Evolutionary conservation across 768 basidiomycete genomes (phyloP), one percentile per base, ranked within the genome.

Genomic region (Strobilomyces dryophilus): DNA sequence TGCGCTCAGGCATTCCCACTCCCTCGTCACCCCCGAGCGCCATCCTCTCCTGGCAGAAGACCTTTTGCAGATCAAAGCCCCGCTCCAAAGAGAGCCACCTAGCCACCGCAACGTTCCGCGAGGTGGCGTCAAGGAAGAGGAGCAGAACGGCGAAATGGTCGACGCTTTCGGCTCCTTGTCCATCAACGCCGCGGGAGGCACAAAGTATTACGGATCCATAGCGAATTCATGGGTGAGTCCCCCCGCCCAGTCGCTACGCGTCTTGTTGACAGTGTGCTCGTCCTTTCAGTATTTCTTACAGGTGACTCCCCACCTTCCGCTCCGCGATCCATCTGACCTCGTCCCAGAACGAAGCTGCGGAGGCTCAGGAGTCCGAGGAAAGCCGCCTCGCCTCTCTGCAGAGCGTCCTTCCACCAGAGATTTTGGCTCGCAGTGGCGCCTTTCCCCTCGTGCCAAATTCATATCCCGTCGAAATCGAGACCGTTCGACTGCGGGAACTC

Each of bases 131-230:
- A 85, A 85, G 53, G 84, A 87, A 62, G 85, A 86, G 57, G 84
- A 84, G 51, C 71, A 69, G 53, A 78, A 80, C 51, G 79, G 79
- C 8, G 87, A 90, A 60, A 76, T 89, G 42, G 80, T 89, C 5
- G 87, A 89, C 66, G 87, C 89, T 10, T 89, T 89, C 65, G 89
- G 89, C 18, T 86, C 87, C 0, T 71, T 91, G n/a, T 82, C 84
- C 11, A 86, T 91, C 59, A 84, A 76, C 44, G 71, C 84, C 20
- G 81, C 84, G 1, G 89, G 89, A 8, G 80, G 83, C 42, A 80
- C 87, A 21, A 89, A 85, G 62, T 90, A 87, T 62, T 89, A 79
- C 58, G 87, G 88, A 11, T 83, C 84, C 31, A 86, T 78, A 21
- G 88, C 88, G 20, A 88, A 83, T 57, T 89, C 88, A 12, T 88